Evolutionary conservation across 306 rosid genomes (phyloP), one percentile per base, ranked within the genome.

Genomic region (Macrotyloma uniflorum): DNA sequence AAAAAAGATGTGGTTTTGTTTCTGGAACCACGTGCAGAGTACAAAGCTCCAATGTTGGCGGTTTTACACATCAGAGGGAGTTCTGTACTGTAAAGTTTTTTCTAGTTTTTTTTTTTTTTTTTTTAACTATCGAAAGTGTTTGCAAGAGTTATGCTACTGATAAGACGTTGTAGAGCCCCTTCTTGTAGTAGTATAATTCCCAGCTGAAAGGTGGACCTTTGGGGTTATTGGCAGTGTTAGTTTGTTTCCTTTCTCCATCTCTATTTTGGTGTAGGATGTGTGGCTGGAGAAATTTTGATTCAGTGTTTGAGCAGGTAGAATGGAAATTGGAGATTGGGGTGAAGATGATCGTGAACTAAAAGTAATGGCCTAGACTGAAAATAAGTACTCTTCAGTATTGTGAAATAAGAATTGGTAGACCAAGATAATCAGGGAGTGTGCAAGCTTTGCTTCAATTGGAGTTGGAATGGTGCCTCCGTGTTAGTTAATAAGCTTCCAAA

Each of bases 381-480:
- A 46, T 24, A 28, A 47, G 66, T 59, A 47, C 55, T 10, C 64
- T 58, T 70, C 40, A 15, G 24, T 70, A 33, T 70, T 70, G 77
- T 32, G 47, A 3, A 33, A 59, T 51, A 66, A 23, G 4, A 36
- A 64, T 36, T 49, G 73, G 28, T 49, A 76, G 73, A 64, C 24
- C 38, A 40, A 18, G 47, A 75, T 66, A 51, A 24, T 54, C 30
- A 26, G 40, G 42, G 61, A 32, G 54, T 59, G 63, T 22, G 43
- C 64, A 45, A 59, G 59, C 71, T 47, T 70, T 79, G 42, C 70
- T 59, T 59, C 28, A 49, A 16, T 79, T 64, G 74, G 74, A 18
- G 54, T 64, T 74, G 57, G 47, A 42, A 76, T 58, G 18, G 26
- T 20, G 66, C 22, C 32, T 23, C 20, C 70, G 19, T 33, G 64